Evolutionary conservation across 2,329 filamentous ascomycete genomes (phyloP), one percentile per base, ranked within the genome.

Genomic region (Venturia carpophila): DNA sequence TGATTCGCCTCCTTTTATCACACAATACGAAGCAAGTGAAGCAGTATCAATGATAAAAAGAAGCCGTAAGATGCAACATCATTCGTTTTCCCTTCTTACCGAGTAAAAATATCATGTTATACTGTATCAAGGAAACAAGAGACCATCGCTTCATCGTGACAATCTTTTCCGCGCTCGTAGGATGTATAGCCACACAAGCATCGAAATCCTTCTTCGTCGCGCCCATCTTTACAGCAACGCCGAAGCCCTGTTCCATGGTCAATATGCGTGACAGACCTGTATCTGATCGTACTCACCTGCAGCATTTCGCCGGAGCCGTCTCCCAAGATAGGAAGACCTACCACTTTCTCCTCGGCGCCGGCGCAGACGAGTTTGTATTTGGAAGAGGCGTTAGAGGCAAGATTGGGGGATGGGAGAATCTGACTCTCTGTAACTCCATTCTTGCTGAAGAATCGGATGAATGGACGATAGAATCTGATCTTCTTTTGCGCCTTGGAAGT

Each of bases 221-320:
- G 56, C 88, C 88, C 88, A 91, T 91, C 82, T 89, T 90, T 69
- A 91, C 76, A 19, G 88, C 88, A 27, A 91, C 87, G 62, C 87
- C 88, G 73, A 92, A 90, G 68, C 89, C 84, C 76, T 92, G 84
- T 71, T 7, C 10, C 2, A 3, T 42, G 1, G 24, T 55, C 24
- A 55, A 13, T 3, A 55, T 17, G 6, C 19, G 6, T 27, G 13
- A 5, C 19, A 34, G 27, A 6, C 10, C 10, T 3, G 5, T 34
- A 1, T 1, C 15, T 19, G 1, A 55, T 30, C 24, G 17, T 10
- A 17, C 11, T 41, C 41, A 42, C 37, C 37, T 43, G 41, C 15
- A 91, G 79, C 85, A 91, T 88, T 82, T 92, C 83, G 69, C 79
- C 73, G 66, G 79, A 74, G 15, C 75, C 73, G 43, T 79, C 71